phyloP scores from a whole-genome alignment of 2,329 filamentous ascomycete genomes.

The Piedraia hortae region DNA sequence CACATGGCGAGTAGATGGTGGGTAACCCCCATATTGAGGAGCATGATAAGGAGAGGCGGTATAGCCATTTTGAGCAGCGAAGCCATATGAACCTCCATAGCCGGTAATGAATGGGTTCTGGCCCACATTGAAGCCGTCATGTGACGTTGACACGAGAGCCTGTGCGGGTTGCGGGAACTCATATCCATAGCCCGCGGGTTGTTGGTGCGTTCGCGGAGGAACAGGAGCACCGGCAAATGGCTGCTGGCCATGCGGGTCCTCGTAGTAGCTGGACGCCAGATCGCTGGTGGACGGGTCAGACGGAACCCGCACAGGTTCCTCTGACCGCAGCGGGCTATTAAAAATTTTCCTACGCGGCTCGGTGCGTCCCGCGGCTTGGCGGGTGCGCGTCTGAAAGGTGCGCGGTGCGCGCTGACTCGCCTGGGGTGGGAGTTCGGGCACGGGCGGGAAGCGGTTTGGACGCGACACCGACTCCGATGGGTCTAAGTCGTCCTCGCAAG shows the following conservation, averaged over 20 bases:
- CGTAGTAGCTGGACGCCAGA: constrained; percentile 20
- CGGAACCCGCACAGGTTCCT: no score
- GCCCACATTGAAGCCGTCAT: constrained; percentile 10
- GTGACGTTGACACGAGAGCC: no score
- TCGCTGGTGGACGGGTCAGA: constrained; percentile 16
- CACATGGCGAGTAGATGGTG: constrained; percentile 13
- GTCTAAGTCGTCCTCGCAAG: constrained; percentile 21
- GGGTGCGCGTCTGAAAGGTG: no score
- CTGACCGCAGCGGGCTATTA: no score
- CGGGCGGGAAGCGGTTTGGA: no score
- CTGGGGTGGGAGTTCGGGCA: no score
- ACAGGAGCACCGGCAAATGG: constrained; percentile 11
- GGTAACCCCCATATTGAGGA: constrained; percentile 8
- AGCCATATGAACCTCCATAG: no score
- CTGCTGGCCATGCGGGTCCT: constrained; percentile 15
- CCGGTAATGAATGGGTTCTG: no score
- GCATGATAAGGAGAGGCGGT: constrained; percentile 11
- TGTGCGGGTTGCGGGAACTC: no score
- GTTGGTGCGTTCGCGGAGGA: constrained; percentile 11
- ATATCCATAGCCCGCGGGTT: constrained; percentile 7
- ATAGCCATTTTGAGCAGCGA: constrained; percentile 9
- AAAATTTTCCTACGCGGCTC: no score
- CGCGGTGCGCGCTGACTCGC: no score
- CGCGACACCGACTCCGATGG: constrained; percentile 24
- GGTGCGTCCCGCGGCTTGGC: no score